Evolutionary conservation across 2,329 filamentous ascomycete genomes (phyloP).

Genomic region (Claviceps arundinis): DNA sequence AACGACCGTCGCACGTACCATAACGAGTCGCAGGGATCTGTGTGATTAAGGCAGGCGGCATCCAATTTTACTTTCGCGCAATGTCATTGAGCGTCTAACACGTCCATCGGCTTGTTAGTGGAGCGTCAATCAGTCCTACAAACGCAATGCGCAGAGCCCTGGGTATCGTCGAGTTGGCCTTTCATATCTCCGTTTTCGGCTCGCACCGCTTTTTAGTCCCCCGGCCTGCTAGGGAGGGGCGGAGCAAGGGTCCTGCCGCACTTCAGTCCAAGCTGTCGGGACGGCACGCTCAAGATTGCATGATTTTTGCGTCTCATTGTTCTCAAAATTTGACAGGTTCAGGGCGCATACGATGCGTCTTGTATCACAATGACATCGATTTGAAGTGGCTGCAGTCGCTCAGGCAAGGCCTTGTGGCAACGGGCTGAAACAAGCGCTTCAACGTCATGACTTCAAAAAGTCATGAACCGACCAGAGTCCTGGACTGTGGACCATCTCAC

Average conservation of each 20-base stretch:
- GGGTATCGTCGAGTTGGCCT: neutral
- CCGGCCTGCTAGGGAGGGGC: slow-evolving; percentile 9
- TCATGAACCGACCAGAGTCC: neutral
- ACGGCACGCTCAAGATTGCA: slow-evolving; percentile 1
- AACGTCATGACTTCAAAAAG: neutral
- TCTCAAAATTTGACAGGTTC: neutral
- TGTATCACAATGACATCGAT: neutral
- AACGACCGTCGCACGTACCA: neutral
- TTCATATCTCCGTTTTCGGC: slow-evolving; percentile 18
- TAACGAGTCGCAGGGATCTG: neutral
- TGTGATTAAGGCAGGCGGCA: slow-evolving; percentile 1
- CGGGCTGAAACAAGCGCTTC: neutral
- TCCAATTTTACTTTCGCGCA: slow-evolving; percentile 9
- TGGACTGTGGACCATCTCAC: neutral
- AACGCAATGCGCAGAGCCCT: neutral
- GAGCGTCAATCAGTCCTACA: slow-evolving; percentile 4
- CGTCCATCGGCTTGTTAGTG: slow-evolving; percentile 17
- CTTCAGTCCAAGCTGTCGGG: slow-evolving; percentile 9
- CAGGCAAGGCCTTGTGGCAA: neutral
- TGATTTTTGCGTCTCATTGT: neutral
- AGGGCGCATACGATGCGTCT: neutral
- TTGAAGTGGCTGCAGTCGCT: neutral
- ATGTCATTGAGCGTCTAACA: slow-evolving; percentile 19
- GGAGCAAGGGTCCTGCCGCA: slow-evolving; percentile 13
- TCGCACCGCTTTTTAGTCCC: slow-evolving; percentile 22